These are phyloP conservation scores for Solanum corneliomulleri DNA, from an alignment of 257 asterid species.

Conservation along the genomic window DNA sequence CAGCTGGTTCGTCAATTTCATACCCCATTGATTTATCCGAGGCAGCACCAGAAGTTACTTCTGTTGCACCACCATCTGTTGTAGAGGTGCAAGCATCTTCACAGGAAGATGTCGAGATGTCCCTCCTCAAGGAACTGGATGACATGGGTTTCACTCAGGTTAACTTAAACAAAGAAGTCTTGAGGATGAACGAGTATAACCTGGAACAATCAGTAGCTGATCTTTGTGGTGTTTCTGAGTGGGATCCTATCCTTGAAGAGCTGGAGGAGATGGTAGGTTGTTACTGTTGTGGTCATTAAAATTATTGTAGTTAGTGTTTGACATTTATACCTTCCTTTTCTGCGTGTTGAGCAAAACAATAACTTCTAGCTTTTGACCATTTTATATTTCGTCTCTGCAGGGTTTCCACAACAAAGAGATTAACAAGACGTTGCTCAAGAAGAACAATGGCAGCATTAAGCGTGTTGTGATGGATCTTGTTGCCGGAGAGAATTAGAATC, in stretches of 20 bases:
- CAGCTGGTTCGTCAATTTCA: conserved; percentile 11
- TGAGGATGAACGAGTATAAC: conserved; percentile 59
- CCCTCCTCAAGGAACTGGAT: conserved; percentile 53
- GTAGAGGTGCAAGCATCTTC: conserved; percentile 4
- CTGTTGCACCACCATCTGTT: not conserved
- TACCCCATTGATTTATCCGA: conserved; percentile 20
- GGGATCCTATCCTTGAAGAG: conserved; percentile 80
- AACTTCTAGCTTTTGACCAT: not conserved
- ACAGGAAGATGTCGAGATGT: conserved; percentile 32
- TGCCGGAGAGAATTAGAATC: conserved; percentile 20
- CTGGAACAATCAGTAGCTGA: conserved; percentile 53
- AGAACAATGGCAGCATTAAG: conserved; percentile 75
- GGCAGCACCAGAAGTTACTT: conserved; percentile 5
- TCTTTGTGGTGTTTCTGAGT: conserved; percentile 57
- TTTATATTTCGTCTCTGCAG: conserved; percentile 24
- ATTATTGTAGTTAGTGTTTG: not conserved
- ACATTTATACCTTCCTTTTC: not conserved
- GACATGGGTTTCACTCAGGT: conserved; percentile 70
- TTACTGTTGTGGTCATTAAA: not conserved
- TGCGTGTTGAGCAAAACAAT: not conserved
- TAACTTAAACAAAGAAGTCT: conserved; percentile 62
- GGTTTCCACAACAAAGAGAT: conserved; percentile 48
- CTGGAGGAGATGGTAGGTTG: conserved; percentile 72
- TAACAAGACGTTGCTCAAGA: conserved; percentile 55
- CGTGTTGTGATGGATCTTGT: conserved; percentile 80